Conservation (phyloP, 2,329 filamentous ascomycete species). For the Pleurostoma richardsiae region DNA sequence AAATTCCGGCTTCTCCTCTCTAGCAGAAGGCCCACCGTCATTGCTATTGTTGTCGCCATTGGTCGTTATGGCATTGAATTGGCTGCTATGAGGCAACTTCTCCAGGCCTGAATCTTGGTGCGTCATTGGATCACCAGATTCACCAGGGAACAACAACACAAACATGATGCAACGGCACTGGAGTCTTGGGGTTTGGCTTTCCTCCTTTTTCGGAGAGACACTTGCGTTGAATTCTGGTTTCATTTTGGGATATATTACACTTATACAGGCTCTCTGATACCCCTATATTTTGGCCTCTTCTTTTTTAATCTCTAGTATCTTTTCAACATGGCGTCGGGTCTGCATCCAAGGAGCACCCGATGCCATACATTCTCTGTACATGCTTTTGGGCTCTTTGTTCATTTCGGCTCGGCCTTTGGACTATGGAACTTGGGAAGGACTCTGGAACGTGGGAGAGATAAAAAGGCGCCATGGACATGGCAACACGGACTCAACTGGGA, state of each 20-base stretch:
- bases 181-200: neutral
- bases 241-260: neutral
- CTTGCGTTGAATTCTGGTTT: neutral
- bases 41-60: neutral
- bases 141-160: neutral
- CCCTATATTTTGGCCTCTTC: slow-evolving; percentile 1
- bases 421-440: no score
- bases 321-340: no score
- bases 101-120: neutral
- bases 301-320: neutral
- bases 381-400: no score
- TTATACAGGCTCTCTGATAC: slow-evolving; percentile 4
- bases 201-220: neutral
- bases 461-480: no score
- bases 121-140: neutral
- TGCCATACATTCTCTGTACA: no score
- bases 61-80: slow-evolving; percentile 2
- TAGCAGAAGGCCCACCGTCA: neutral
- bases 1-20: slow-evolving; percentile 7
- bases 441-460: no score
- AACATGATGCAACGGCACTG: neutral
- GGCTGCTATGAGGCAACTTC: neutral
- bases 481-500: no score
- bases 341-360: no score
- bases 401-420: no score